Percentiles rank a stretch among this genome's conserved stretches.
These are phyloP conservation scores for Melampsora larici-populina DNA, from an alignment of 1,284 basidiomycete genomes.

Conservation along the genomic window DNA sequence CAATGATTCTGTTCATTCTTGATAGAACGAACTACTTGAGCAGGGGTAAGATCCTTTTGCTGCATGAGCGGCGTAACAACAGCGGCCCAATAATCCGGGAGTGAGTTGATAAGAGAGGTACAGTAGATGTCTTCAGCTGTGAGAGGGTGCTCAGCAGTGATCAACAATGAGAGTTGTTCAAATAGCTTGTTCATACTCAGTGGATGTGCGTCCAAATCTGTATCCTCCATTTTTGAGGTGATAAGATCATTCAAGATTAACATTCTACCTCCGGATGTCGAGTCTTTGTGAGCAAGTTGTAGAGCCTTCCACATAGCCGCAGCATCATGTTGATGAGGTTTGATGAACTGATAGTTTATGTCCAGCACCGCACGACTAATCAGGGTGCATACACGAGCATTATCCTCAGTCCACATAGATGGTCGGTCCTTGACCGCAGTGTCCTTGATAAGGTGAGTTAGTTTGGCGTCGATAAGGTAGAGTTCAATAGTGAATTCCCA, in stretches of 20 bases:
- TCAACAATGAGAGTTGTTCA: not conserved
- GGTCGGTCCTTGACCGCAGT: not conserved
- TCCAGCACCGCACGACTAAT: not conserved
- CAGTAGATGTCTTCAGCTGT: not conserved
- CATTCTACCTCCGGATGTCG: not conserved
- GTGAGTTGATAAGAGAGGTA: too few species aligned
- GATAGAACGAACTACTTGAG: too few species aligned
- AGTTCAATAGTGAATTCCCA: constrained; percentile 11
- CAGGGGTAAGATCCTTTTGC: too few species aligned
- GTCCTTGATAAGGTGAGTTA: not conserved
- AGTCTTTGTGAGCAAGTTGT: constrained; percentile 5
- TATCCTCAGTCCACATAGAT: not conserved
- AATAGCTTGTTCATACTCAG: not conserved
- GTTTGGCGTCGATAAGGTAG: too few species aligned
- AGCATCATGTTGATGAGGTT: not conserved
- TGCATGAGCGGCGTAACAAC: too few species aligned
- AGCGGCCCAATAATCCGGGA: too few species aligned
- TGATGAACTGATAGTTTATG: not conserved
- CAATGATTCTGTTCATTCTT: too few species aligned
- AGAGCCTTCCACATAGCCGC: constrained; percentile 9
- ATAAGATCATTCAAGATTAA: constrained; percentile 2
- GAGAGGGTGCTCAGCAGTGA: not conserved
- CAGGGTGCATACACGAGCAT: not conserved
- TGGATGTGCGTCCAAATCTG: not conserved
- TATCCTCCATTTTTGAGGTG: not conserved